Evolutionary conservation across 768 basidiomycete genomes (phyloP).

Genomic region (Clitopilus hobsonii): DNA sequence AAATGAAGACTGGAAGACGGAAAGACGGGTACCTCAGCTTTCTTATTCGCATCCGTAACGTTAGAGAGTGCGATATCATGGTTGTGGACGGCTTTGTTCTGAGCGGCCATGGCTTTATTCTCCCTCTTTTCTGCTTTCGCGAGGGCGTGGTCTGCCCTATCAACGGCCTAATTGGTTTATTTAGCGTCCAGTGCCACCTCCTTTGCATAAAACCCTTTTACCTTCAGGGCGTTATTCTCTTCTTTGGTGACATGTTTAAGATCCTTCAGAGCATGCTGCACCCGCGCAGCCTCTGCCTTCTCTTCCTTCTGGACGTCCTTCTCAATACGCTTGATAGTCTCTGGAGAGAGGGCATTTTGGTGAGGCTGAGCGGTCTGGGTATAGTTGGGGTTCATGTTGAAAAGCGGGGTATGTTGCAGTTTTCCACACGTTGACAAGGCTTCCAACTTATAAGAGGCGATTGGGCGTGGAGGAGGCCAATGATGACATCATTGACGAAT

Average conservation of each 20-base stretch:
- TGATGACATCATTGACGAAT: not conserved
- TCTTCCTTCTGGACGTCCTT: constrained; percentile 11
- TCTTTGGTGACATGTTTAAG: constrained; percentile 9
- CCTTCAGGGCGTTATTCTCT: constrained; percentile 8
- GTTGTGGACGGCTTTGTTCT: constrained; percentile 48
- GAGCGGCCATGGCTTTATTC: constrained; percentile 40
- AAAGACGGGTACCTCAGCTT: constrained; percentile 31
- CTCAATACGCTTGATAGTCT: constrained; percentile 8
- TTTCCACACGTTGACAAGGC: not conserved
- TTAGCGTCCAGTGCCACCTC: not conserved
- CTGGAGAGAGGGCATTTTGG: constrained; percentile 1
- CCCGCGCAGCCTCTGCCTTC: constrained; percentile 8
- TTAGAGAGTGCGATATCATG: constrained; percentile 45
- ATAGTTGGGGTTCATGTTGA: not conserved
- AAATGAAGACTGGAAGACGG: not conserved
- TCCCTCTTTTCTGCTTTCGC: constrained; percentile 46
- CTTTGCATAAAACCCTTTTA: not conserved
- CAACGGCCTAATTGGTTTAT: constrained; percentile 3
- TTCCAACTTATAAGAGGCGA: not conserved
- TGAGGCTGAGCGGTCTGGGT: not conserved
- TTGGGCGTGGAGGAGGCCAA: not conserved
- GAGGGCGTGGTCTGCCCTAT: constrained; percentile 9
- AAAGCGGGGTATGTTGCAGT: not conserved
- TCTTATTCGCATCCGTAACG: constrained; percentile 36
- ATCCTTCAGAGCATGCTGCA: constrained; percentile 9